Base-by-base conservation (phyloP, 2,329 filamentous ascomycete species). In the Colletotrichum cordylinicola region DNA sequence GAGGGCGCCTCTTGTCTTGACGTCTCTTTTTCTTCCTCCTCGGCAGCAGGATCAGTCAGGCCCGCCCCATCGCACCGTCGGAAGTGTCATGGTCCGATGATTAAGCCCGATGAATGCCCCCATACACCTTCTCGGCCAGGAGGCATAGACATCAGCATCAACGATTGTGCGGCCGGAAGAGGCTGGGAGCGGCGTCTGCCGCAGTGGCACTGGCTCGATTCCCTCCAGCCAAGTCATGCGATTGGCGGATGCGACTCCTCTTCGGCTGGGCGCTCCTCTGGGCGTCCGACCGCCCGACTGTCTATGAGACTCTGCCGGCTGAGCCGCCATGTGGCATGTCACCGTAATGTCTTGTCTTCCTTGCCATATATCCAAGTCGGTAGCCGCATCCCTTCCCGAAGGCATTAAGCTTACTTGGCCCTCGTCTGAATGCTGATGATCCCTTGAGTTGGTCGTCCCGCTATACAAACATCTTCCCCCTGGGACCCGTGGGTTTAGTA, bases 401-500 rank as follows among this genome's bases (percentile, higher is more conserved):
- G 33, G 18, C 43, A 73, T 73, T 68, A 65, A 73, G 62, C 69
- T 75, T 72, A 73, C 73, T 73, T 52, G 39, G 35, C 69, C 39
- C 39, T 67, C 69, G 73, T 73, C 70, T 58, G 69, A 68, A 56
- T 75, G 69, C 64, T 67, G 68, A 48, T 68, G 60, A 62, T 56
- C 43, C 24, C 27, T 68, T 52, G 43, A 52, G 43, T 48, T 73
- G 62, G 64, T 73, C 64, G 31, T 75, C 12, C 69, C 48, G 39
- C 70, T 68, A 68, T 64, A 73, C 73, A 75, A 67, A 72, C 69
- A 60, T 73, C 73, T 68, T 33, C 39, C 64, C 69, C 73, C 73
- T 75, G 68, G 70, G 70, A 67, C 74, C 76, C 74, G 70, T 70
- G 74, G 76, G 76, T 67, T 74, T 73, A 67, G 74, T 74, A 73